phyloP scores from a whole-genome alignment of 2,329 filamentous ascomycete genomes.

The Cladosporium sp. region DNA sequence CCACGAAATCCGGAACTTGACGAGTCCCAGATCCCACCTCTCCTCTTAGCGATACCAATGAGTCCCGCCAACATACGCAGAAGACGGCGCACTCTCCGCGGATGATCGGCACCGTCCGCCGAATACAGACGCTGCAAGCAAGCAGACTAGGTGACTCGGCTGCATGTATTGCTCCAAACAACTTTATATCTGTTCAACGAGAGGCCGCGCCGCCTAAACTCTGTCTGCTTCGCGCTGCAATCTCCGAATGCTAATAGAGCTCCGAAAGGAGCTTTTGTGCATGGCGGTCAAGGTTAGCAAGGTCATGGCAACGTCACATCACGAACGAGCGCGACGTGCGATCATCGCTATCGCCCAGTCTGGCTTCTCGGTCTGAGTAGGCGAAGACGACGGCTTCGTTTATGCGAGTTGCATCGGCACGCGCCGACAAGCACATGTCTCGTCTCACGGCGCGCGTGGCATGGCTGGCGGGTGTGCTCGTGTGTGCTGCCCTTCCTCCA shows the following conservation, averaged over 20 bases:
- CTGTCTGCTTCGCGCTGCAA: neutral
- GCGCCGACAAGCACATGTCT: conserved; percentile 12
- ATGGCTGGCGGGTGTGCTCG: conserved; percentile 1
- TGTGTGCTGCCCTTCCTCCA: neutral
- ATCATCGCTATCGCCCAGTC: conserved; percentile 1
- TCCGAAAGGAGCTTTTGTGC: neutral
- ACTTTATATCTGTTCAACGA: neutral
- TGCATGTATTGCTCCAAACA: neutral
- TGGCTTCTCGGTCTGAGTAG: neutral
- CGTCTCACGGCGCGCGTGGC: neutral
- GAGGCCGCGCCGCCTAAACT: neutral
- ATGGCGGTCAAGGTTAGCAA: neutral
- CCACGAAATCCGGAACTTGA: neutral
- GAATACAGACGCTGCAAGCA: conserved; percentile 4
- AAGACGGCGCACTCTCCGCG: neutral
- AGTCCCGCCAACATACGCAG: neutral
- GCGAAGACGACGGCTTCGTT: neutral
- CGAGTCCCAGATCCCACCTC: neutral
- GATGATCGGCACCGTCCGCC: neutral
- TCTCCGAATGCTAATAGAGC: neutral
- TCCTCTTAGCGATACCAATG: neutral
- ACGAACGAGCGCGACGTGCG: neutral
- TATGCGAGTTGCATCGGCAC: neutral
- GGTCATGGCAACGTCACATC: neutral
- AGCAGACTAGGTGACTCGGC: neutral